Conservation (phyloP, 805 yeast genomes). For the Teunomyces gatunensis region DNA sequence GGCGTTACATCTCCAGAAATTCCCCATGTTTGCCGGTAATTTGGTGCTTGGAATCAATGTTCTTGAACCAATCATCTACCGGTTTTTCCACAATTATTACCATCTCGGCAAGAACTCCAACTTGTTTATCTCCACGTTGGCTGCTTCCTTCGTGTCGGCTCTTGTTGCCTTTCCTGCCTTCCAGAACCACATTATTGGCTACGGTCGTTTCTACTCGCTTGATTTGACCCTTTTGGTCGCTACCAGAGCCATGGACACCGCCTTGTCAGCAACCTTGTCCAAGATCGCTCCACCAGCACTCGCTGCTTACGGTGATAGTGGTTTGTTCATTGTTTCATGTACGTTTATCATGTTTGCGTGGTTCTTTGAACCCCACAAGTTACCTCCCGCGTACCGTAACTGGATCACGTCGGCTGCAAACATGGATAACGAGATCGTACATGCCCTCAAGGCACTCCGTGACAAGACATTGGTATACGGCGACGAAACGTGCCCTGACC, state of each 20-base stretch:
- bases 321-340: conserved; percentile 27
- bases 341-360: conserved; percentile 36
- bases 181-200: conserved; percentile 28
- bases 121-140: conserved; percentile 20
- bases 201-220: conserved; percentile 31
- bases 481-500: conserved; percentile 18
- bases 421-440: conserved; percentile 41
- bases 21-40: conserved; percentile 34
- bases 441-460: conserved; percentile 30
- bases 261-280: conserved; percentile 20
- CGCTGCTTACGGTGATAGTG: conserved; percentile 23
- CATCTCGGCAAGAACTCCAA: not conserved
- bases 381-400: conserved; percentile 43
- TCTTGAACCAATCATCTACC: conserved; percentile 12
- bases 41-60: conserved; percentile 31
- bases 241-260: conserved; percentile 36
- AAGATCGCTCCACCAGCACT: conserved; percentile 6
- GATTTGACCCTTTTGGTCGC: conserved; percentile 36
- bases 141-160: conserved; percentile 28
- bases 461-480: conserved; percentile 36
- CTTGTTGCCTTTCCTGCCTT: conserved; percentile 27
- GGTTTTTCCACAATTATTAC: conserved; percentile 7
- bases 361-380: conserved; percentile 37
- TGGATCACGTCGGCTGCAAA: conserved; percentile 52
- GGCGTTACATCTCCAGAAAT: conserved; percentile 29